Conservation (phyloP, 1,284 basidiomycete genomes). For the Ustilago nuda region DNA sequence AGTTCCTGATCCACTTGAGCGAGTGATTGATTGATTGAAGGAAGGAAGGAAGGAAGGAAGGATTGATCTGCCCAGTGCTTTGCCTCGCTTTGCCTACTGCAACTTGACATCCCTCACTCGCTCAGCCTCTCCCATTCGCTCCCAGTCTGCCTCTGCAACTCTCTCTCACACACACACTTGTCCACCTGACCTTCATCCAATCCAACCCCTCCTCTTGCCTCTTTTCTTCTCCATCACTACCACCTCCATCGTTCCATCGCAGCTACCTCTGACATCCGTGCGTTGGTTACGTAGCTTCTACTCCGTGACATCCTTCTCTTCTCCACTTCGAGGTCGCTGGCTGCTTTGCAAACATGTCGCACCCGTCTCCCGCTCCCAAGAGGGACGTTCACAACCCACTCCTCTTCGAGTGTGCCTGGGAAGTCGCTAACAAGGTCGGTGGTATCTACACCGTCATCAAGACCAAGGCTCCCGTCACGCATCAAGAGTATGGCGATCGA, state of each 20-base stretch:
- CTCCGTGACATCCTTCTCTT: neutral
- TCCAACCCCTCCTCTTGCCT: neutral
- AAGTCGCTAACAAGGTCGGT: conserved; percentile 76
- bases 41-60: too few relatives aligned
- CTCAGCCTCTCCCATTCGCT: neutral
- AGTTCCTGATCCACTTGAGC: conserved; percentile 6
- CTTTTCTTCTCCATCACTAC: conserved; percentile 4
- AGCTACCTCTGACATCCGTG: neutral
- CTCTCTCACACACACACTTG: conserved; percentile 5
- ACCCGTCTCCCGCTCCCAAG: conserved; percentile 29
- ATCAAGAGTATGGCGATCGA: conserved; percentile 76
- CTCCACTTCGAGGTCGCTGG: neutral
- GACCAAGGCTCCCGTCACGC: conserved; percentile 97
- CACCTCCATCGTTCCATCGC: neutral
- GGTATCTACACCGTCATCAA: conserved; percentile 99
- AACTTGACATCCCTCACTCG: neutral
- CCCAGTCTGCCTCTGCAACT: neutral
- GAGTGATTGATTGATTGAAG: neutral
- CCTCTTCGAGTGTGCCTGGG: conserved; percentile 66
- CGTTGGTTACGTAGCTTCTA: neutral
- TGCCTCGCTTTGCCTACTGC: neutral
- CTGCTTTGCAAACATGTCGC: conserved; percentile 18
- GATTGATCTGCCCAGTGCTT: neutral
- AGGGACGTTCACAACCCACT: conserved; percentile 63
- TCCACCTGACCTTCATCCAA: neutral